These are phyloP conservation scores for Lablab purpureus DNA, from an alignment of 306 rosid genomes.

Conservation along the genomic window DNA sequence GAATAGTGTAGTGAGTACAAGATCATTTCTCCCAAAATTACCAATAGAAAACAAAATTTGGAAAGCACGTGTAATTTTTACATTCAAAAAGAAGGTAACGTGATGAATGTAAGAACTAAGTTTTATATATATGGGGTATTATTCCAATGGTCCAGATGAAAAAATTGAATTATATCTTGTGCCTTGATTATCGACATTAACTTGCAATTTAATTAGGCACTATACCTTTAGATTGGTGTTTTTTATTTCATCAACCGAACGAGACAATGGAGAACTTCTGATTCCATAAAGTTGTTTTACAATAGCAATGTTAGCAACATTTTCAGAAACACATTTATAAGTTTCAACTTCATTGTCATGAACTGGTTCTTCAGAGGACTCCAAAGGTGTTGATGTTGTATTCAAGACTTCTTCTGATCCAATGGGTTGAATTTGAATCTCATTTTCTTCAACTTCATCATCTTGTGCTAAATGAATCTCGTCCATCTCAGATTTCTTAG, in stretches of 20 bases:
- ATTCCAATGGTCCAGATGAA: constrained; percentile 4
- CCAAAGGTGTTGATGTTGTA: constrained; percentile 41
- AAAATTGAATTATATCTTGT: background rate
- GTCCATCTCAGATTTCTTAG: constrained; percentile 50
- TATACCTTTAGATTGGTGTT: constrained; percentile 55
- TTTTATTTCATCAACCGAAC: constrained; percentile 41
- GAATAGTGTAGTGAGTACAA: background rate
- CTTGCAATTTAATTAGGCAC: constrained; percentile 23
- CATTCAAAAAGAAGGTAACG: constrained; percentile 1
- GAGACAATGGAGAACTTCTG: constrained; percentile 34
- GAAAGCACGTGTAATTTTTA: background rate
- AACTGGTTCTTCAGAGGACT: constrained; percentile 48
- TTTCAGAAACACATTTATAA: constrained; percentile 36
- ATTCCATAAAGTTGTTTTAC: constrained; percentile 46
- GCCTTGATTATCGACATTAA: constrained; percentile 15
- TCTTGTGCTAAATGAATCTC: constrained; percentile 33
- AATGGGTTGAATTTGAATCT: constrained; percentile 45
- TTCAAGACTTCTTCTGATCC: constrained; percentile 40
- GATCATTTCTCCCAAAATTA: constrained; percentile 27
- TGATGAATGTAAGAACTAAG: constrained; percentile 1
- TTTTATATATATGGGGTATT: background rate
- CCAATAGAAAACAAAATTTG: constrained; percentile 11
- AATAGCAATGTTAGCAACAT: constrained; percentile 23
- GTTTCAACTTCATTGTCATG: constrained; percentile 35
- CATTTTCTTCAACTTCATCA: constrained; percentile 46